These are phyloP conservation scores for Phytophthora pseudosyringae DNA, from an alignment of 352 stramenopile genomes.

Conservation along the genomic window DNA sequence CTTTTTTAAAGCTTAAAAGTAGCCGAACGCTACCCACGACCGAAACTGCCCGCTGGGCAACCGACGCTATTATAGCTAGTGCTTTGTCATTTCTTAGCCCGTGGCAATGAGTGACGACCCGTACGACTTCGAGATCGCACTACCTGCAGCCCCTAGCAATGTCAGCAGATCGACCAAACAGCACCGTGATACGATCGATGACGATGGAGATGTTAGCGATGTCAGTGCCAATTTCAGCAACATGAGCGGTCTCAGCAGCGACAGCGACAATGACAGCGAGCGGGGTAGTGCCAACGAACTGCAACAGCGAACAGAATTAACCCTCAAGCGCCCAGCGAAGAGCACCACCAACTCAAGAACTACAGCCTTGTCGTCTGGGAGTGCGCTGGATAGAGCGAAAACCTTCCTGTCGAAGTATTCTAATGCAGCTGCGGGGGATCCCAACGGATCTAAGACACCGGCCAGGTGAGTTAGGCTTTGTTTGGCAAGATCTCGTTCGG, in stretches of 20 bases:
- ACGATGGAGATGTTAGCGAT: constrained; percentile 18
- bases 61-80: not conserved
- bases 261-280: constrained; percentile 14
- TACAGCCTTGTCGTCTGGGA: constrained; percentile 15
- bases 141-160: constrained; percentile 32
- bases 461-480: constrained; percentile 7
- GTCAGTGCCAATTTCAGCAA: constrained; percentile 25
- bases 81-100: not conserved
- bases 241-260: constrained; percentile 25
- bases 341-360: constrained; percentile 11
- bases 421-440: constrained; percentile 26
- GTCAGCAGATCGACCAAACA: constrained; percentile 9
- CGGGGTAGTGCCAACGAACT: not conserved
- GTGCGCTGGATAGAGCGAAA: constrained; percentile 72
- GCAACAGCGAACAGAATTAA: not conserved
- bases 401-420: constrained; percentile 81
- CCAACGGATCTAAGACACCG: constrained; percentile 19
- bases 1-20: no score
- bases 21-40: not conserved
- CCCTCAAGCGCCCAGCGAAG: not conserved
- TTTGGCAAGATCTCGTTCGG: not conserved
- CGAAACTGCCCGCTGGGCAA: constrained; percentile 1
- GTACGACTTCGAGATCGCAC: constrained; percentile 62
- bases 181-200: constrained; percentile 3
- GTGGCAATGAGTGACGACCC: constrained; percentile 39